Evolutionary conservation across 768 basidiomycete species (phyloP), one percentile per base, ranked within the genome.

Genomic region (Auricularia sp.): DNA sequence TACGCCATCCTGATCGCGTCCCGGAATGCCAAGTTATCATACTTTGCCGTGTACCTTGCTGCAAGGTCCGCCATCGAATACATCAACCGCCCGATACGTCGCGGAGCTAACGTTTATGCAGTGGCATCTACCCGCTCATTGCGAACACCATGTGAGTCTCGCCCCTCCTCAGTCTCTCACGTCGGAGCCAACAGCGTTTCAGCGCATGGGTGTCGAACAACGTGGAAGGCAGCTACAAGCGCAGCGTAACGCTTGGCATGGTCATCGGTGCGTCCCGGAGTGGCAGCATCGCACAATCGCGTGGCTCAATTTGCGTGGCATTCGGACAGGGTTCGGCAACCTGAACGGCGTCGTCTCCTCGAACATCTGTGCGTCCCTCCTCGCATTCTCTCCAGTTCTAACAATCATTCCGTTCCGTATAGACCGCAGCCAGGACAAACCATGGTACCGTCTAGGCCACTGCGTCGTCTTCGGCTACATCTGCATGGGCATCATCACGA

Each of bases 191-290:
- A 24, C 18, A 34, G 5, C 45, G 13, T 45, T 66, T 66, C 35
- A 84, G 86, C 3, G 85, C 88, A 36, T 91, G 88, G 88, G 82
- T 83, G 24, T 83, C 84, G 21, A 89, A 89, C 70, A 90, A 88
- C 70, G 80, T 87, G 14, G 87, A 90, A 74, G 88, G 89, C 14
- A 80, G 82, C 2, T 90, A 90, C 75, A 90, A 90, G 72, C 86
- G 89, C 47, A 85, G 84, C 68, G 86, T 89, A 6, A 78, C 85
- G 0, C 75, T 90, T 62, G 88, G 82, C 4, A 87, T 89, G 86
- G 80, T 85, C 3, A 86, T 88, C 67, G 62, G 29, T 44, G 21
- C 36, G 34, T 24, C 5, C 6, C 29, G 29, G 29, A 2, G 29
- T 29, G 29, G 29, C 29, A 42, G 3, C 18, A 80, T 82, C 69